Evolutionary conservation across 176 grass and related monocot genomes (phyloP).

Genomic region (Pharus latifolius): DNA sequence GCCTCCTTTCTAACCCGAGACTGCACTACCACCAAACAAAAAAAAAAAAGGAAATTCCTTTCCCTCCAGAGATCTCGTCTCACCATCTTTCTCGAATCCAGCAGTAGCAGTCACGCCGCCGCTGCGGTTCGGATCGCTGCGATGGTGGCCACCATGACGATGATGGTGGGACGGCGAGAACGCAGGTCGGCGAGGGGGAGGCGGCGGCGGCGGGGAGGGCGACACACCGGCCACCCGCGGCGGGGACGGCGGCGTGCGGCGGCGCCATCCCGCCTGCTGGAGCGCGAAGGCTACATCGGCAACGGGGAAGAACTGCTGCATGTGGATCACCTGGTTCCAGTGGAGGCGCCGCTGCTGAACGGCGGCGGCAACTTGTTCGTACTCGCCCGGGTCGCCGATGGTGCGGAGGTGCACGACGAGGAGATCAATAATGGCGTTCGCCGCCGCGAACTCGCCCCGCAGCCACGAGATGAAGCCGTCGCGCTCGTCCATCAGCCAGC

Average conservation of each 20-base stretch:
- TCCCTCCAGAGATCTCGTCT: not conserved
- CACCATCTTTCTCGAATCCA: slow-evolving; percentile 45
- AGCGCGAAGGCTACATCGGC: slow-evolving; percentile 57
- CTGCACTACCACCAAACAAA: not conserved
- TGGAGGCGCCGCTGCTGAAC: slow-evolving; percentile 76
- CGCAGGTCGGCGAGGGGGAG: slow-evolving; percentile 1
- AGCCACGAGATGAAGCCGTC: slow-evolving; percentile 92
- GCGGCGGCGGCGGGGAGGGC: slow-evolving; percentile 15
- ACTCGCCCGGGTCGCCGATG: slow-evolving; percentile 55
- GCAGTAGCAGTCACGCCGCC: not conserved
- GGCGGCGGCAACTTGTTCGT: slow-evolving; percentile 44
- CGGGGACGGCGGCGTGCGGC: slow-evolving; percentile 9
- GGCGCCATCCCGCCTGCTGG: slow-evolving; percentile 57
- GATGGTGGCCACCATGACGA: slow-evolving; percentile 16
- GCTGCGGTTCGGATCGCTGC: slow-evolving; percentile 7
- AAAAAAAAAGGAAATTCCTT: not conserved
- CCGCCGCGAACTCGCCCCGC: slow-evolving; percentile 80
- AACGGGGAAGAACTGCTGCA: slow-evolving; percentile 93
- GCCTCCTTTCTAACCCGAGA: not conserved
- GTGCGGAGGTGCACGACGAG: slow-evolving; percentile 59
- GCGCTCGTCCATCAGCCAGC: slow-evolving; percentile 51
- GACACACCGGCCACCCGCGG: slow-evolving; percentile 18
- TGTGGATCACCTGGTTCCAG: slow-evolving; percentile 76
- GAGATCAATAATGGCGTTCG: slow-evolving; percentile 83
- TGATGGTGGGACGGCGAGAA: slow-evolving; percentile 27